These are phyloP conservation scores for Pseudozyma sp. DNA, from an alignment of 1,284 basidiomycete species.

Conservation along the genomic window DNA sequence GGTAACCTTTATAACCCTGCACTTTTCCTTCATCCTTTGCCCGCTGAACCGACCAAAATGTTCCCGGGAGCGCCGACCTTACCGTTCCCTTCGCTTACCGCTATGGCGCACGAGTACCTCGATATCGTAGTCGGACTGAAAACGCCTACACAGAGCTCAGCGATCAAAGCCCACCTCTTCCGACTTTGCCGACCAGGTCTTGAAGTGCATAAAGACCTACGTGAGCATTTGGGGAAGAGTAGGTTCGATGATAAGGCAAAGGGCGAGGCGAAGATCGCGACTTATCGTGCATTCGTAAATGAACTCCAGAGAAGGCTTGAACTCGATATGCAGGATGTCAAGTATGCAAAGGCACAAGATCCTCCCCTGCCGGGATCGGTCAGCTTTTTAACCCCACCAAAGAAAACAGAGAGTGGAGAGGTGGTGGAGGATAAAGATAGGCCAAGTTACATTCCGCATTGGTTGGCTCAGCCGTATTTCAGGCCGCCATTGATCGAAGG, in stretches of 20 bases:
- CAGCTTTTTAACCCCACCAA: constrained; percentile 22
- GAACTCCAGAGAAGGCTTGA: constrained; percentile 79
- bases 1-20: constrained; percentile 94
- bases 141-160: constrained; percentile 80
- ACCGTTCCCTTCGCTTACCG: constrained; percentile 75
- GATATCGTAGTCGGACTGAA: constrained; percentile 79
- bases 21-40: constrained; percentile 73
- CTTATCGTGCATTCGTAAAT: constrained; percentile 75
- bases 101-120: constrained; percentile 87
- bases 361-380: constrained; percentile 29
- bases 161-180: constrained; percentile 92
- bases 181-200: constrained; percentile 87
- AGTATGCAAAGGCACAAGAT: constrained; percentile 20
- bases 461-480: constrained; percentile 88
- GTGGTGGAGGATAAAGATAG: constrained; percentile 66
- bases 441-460: constrained; percentile 78
- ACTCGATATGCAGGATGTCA: constrained; percentile 70
- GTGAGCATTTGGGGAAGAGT: constrained; percentile 76
- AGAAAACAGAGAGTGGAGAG: background rate
- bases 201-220: constrained; percentile 77
- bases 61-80: constrained; percentile 39
- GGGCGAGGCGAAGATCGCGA: constrained; percentile 72
- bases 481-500: constrained; percentile 70
- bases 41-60: constrained; percentile 18
- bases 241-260: constrained; percentile 45